These are phyloP conservation scores for Ilyonectria mors-panacis DNA, from an alignment of 2,329 filamentous ascomycete species.

Conservation along the genomic window DNA sequence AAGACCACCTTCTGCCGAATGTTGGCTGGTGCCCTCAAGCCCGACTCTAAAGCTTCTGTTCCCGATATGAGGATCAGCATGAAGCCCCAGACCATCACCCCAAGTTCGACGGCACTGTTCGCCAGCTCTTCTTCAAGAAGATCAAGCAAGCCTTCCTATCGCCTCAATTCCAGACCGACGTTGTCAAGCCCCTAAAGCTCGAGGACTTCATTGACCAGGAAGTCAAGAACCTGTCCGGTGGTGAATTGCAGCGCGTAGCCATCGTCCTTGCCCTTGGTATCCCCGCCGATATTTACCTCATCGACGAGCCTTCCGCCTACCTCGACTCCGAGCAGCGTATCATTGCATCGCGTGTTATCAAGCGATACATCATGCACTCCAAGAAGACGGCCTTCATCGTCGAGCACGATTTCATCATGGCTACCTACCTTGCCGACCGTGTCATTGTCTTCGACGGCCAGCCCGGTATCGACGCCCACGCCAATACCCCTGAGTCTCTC, in stretches of 20 bases:
- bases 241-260: conserved; percentile 99
- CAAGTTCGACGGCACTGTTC: conserved; percentile 97
- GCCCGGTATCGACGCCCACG: conserved; percentile 89
- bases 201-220: conserved; percentile 99
- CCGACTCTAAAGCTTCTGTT: conserved; percentile 83
- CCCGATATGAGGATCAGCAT: conserved; percentile 98
- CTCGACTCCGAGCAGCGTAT: conserved; percentile 99
- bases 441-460: conserved; percentile 99
- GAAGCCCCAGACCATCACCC: conserved; percentile 99
- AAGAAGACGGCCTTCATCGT: conserved; percentile 99
- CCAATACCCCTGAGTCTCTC: conserved; percentile 91
- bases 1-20: conserved; percentile 99
- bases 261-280: conserved; percentile 97
- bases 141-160: conserved; percentile 97
- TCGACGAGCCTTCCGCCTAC: conserved; percentile 97
- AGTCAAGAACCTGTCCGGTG: conserved; percentile 98
- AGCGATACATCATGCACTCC: conserved; percentile 99
- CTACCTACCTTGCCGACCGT: conserved; percentile 82
- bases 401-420: conserved; percentile 99
- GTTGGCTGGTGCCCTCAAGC: conserved; percentile 92
- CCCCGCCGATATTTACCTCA: conserved; percentile 97
- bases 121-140: conserved; percentile 99
- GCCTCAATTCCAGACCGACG: conserved; percentile 99
- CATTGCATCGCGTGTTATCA: conserved; percentile 96
- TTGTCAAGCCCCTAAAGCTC: conserved; percentile 98